Evolutionary conservation across 2,329 filamentous ascomycete genomes (phyloP).

Genomic region (Colletotrichum zoysiae): DNA sequence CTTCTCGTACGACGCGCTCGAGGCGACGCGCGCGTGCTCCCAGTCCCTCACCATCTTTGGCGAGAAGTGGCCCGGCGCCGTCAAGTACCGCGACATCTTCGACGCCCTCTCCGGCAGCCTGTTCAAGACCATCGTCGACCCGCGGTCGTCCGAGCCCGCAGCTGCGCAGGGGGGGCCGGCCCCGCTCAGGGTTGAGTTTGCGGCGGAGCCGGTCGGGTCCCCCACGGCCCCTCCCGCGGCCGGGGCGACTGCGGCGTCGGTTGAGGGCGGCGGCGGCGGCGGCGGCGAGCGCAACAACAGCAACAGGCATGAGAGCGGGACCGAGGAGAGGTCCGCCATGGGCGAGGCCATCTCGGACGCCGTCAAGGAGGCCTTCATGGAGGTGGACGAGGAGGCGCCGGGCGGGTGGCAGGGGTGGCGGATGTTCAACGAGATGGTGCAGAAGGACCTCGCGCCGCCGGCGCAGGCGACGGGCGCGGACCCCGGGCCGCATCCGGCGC

Average conservation of each 20-base stretch:
- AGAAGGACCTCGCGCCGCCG: slow-evolving; percentile 31
- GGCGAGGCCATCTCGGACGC: slow-evolving; percentile 43
- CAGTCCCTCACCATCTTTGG: slow-evolving; percentile 48
- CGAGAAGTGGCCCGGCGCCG: slow-evolving; percentile 47
- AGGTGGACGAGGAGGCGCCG: slow-evolving; percentile 48
- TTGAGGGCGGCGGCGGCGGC: not conserved
- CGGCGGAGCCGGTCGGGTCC: slow-evolving; percentile 6
- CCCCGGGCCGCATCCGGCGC: not conserved
- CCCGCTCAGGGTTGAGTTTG: slow-evolving; percentile 23
- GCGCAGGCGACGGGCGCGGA: no score
- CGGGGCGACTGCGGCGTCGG: not conserved
- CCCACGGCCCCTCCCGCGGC: not conserved
- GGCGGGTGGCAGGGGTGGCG: slow-evolving; percentile 48
- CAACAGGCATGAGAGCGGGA: not conserved
- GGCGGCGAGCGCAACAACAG: not conserved
- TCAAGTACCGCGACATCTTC: slow-evolving; percentile 49
- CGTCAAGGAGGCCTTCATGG: slow-evolving; percentile 48
- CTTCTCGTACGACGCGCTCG: slow-evolving; percentile 46
- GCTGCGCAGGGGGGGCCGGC: not conserved
- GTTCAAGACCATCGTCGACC: slow-evolving; percentile 44
- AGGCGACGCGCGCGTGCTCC: slow-evolving; percentile 47
- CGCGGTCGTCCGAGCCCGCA: not conserved
- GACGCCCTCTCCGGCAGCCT: slow-evolving; percentile 46
- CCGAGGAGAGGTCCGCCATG: not conserved
- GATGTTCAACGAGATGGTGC: slow-evolving; percentile 48